Evolutionary conservation across 148 eudicot species (phyloP).

Genomic region (Fagopyrum esculentum): DNA sequence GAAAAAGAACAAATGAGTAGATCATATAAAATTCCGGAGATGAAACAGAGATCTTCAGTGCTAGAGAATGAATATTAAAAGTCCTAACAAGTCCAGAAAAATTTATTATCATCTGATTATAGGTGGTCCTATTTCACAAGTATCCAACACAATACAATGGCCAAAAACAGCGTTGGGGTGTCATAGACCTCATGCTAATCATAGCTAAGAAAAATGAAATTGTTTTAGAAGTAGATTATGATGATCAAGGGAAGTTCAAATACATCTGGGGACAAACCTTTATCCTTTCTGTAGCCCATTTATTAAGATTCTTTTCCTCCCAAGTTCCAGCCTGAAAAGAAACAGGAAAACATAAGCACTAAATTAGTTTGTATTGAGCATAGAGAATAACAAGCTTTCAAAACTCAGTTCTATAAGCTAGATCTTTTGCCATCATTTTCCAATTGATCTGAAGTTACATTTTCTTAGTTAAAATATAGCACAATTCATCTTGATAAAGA

Average conservation of each 20-base stretch:
- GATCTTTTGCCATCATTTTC: background rate
- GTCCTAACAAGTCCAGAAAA: background rate
- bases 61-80: background rate
- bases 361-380: background rate
- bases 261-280: constrained; percentile 46
- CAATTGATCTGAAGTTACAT: background rate
- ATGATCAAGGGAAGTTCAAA: background rate
- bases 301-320: constrained; percentile 93
- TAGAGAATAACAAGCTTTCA: background rate
- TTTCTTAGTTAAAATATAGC: background rate
- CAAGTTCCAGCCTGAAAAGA: constrained; percentile 89
- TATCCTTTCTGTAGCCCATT: constrained; percentile 81
- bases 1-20: background rate
- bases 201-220: background rate
- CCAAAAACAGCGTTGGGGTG: background rate
- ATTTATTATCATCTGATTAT: background rate
- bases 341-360: background rate
- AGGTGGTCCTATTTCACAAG: background rate
- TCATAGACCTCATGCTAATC: background rate
- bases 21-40: background rate
- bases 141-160: background rate
- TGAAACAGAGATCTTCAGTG: background rate
- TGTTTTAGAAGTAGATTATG: background rate
- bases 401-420: background rate
- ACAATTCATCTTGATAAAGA: background rate